Evolutionary conservation across 2,329 filamentous ascomycete genomes (phyloP).

Genomic region (Monilinia fructicola): DNA sequence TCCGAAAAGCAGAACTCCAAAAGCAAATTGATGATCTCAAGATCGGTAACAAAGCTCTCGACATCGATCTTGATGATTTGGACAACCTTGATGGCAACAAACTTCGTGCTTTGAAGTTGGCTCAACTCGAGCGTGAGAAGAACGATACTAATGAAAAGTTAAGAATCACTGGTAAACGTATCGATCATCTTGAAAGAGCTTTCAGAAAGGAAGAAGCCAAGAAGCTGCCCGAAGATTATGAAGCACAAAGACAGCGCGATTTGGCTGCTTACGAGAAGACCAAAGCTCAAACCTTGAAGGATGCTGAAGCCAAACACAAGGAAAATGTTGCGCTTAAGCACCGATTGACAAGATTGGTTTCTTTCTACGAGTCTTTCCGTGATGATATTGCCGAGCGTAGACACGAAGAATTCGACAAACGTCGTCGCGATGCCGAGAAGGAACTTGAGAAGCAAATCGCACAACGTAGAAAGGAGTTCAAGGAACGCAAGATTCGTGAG

Average conservation of each 20-base stretch:
- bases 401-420: constrained; percentile 93
- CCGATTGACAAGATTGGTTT: constrained; percentile 80
- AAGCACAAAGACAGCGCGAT: constrained; percentile 76
- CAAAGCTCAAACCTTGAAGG: constrained; percentile 74
- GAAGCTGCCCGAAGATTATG: constrained; percentile 84
- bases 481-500: constrained; percentile 79
- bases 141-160: constrained; percentile 90
- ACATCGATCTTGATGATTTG: constrained; percentile 77
- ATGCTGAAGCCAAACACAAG: constrained; percentile 84
- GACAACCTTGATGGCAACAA: constrained; percentile 85
- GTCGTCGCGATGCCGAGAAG: constrained; percentile 84
- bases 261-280: constrained; percentile 75
- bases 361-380: constrained; percentile 81
- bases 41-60: constrained; percentile 72
- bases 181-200: constrained; percentile 95
- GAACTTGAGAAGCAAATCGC: constrained; percentile 92
- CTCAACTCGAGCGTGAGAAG: constrained; percentile 96
- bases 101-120: constrained; percentile 91
- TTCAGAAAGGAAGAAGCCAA: constrained; percentile 95
- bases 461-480: constrained; percentile 81
- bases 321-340: constrained; percentile 92
- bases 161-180: constrained; percentile 87
- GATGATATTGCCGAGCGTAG: constrained; percentile 80
- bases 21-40: constrained; percentile 90
- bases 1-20: constrained; percentile 90